A percentile compares a stretch with the other conserved stretches of the same genome.
Evolutionary conservation across 1,284 basidiomycete genomes (phyloP).

Genomic region (Apiotrichum brassicae): DNA sequence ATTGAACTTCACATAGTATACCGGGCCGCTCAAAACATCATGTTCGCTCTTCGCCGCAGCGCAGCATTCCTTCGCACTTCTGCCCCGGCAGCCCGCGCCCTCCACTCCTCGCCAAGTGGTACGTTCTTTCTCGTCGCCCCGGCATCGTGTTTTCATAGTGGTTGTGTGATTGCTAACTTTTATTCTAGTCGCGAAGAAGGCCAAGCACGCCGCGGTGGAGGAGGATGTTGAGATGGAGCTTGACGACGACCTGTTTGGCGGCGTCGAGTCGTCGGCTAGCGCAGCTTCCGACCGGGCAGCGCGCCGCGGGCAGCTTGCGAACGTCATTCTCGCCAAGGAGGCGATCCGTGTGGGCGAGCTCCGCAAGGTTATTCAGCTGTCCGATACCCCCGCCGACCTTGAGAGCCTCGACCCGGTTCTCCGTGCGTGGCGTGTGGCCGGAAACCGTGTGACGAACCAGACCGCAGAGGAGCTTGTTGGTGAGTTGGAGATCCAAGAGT

Average conservation of each 20-base stretch:
- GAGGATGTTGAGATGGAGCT: conserved; percentile 9
- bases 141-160: no score
- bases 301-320: conserved; percentile 2
- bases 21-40: not conserved
- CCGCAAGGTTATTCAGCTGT: conserved; percentile 18
- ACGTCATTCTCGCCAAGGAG: conserved; percentile 4
- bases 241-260: conserved; percentile 14
- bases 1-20: no score
- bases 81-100: conserved; percentile 7
- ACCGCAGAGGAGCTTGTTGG: conserved; percentile 19
- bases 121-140: not conserved
- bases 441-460: conserved; percentile 11
- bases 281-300: conserved; percentile 3
- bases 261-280: not conserved
- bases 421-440: conserved; percentile 14
- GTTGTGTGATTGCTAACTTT: no score
- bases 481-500: conserved; percentile 2
- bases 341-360: conserved; percentile 11
- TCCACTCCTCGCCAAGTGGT: conserved; percentile 13
- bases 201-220: conserved; percentile 5
- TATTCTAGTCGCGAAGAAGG: conserved; percentile 8
- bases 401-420: conserved; percentile 13
- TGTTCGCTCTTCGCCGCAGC: conserved; percentile 19
- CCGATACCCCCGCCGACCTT: conserved; percentile 13
- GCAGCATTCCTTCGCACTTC: not conserved